These are phyloP conservation scores for Sicyos baderoa DNA, from an alignment of 306 rosid species.

Conservation along the genomic window DNA sequence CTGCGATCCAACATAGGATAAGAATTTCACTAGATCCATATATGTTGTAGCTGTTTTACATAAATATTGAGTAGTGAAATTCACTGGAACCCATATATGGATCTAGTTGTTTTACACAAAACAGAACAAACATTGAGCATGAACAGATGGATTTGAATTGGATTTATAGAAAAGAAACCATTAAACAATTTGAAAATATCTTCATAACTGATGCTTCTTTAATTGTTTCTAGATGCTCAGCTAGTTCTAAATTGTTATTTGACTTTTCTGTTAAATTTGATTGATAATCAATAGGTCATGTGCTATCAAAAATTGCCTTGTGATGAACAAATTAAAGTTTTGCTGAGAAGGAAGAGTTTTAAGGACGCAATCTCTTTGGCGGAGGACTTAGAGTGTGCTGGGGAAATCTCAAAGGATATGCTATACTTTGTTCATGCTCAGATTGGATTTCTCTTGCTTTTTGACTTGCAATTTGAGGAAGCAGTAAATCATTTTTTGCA, in stretches of 20 bases:
- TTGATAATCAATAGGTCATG: constrained; percentile 48
- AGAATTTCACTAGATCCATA: not conserved
- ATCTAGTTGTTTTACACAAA: too few relatives aligned
- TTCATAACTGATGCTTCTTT: not conserved
- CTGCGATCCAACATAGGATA: not conserved
- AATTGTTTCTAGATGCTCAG: not conserved
- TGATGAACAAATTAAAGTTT: constrained; percentile 86
- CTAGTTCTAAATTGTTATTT: constrained; percentile 9
- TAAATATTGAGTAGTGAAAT: not conserved
- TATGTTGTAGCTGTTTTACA: not conserved
- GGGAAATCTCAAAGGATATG: constrained; percentile 77
- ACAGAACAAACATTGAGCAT: too few relatives aligned
- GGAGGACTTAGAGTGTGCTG: constrained; percentile 86
- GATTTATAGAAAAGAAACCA: too few relatives aligned
- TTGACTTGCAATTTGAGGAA: constrained; percentile 90
- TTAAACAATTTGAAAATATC: not conserved
- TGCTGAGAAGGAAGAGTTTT: constrained; percentile 75
- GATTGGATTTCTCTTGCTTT: constrained; percentile 92
- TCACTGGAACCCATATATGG: too few relatives aligned
- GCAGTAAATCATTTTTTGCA: constrained; percentile 90
- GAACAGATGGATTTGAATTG: too few relatives aligned
- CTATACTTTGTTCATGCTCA: constrained; percentile 94
- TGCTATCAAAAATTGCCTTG: constrained; percentile 72
- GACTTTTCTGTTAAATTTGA: not conserved
- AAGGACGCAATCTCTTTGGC: constrained; percentile 79